A percentile compares a stretch with the other conserved stretches of the same genome.
Conservation (phyloP, 805 yeast genomes). For the Yamadazyma endophytica region DNA sequence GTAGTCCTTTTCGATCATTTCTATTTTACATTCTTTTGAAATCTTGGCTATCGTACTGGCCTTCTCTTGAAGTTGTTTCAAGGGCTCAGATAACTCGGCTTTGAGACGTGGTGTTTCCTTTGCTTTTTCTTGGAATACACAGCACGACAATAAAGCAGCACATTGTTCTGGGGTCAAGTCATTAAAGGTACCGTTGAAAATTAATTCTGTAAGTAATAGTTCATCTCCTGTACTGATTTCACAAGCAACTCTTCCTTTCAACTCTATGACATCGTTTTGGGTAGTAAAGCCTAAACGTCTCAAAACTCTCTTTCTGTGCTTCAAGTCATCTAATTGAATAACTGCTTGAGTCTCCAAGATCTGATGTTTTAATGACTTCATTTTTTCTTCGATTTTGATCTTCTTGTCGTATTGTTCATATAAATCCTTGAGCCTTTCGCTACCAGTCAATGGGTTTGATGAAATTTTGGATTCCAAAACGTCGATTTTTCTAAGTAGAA, state of each 20-base stretch:
- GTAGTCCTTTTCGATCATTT: constrained; percentile 86
- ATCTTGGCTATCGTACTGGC: constrained; percentile 88
- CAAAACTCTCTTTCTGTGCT: constrained; percentile 87
- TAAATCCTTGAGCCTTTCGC: constrained; percentile 56
- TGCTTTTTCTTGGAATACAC: constrained; percentile 94
- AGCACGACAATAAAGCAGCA: constrained; percentile 89
- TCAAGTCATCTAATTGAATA: constrained; percentile 89
- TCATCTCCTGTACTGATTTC: constrained; percentile 93
- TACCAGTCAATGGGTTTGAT: constrained; percentile 63
- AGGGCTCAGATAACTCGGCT: constrained; percentile 90
- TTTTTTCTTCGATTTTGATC: constrained; percentile 54
- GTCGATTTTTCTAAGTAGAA: constrained; percentile 70
- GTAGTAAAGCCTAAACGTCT: constrained; percentile 90
- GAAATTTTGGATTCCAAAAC: constrained; percentile 73
- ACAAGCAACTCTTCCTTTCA: constrained; percentile 94
- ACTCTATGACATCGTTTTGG: constrained; percentile 82
- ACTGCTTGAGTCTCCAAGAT: constrained; percentile 85
- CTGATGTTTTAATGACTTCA: constrained; percentile 57
- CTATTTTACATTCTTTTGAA: constrained; percentile 85
- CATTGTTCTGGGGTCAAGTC: constrained; percentile 85
- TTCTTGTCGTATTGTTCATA: constrained; percentile 66
- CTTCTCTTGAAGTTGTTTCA: constrained; percentile 82
- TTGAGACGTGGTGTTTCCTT: constrained; percentile 82
- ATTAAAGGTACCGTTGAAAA: constrained; percentile 92
- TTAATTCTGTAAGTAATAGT: constrained; percentile 79